Percentiles rank a stretch among this genome's conserved stretches.
These are phyloP conservation scores for Sarocladium brachiariae DNA, from an alignment of 2,329 filamentous ascomycete genomes.

Conservation along the genomic window DNA sequence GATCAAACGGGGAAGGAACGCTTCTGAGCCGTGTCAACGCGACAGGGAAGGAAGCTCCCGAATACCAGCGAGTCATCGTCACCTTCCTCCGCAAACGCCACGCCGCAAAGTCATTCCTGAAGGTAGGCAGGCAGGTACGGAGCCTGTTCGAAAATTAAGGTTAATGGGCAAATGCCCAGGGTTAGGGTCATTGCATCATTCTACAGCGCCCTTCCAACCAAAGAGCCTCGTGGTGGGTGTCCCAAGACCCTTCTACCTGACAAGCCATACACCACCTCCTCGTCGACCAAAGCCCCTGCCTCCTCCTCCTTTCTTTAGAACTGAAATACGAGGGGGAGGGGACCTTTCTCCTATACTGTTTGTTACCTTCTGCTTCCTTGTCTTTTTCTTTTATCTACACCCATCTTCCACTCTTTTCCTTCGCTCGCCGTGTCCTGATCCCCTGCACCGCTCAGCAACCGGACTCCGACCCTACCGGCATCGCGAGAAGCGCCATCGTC, in stretches of 20 bases:
- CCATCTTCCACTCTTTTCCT: neutral
- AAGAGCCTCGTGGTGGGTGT: too few relatives aligned
- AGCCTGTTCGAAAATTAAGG: constrained; percentile 4
- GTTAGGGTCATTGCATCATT: constrained; percentile 8
- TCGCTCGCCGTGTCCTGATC: neutral
- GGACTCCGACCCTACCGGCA: neutral
- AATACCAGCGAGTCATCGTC: too few relatives aligned
- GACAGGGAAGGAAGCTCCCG: too few relatives aligned
- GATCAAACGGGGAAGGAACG: constrained; percentile 13
- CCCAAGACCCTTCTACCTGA: constrained; percentile 6
- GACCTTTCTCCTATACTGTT: neutral
- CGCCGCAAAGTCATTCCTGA: too few relatives aligned
- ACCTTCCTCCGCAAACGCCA: too few relatives aligned
- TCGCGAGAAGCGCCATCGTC: neutral
- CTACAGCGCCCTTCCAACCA: neutral
- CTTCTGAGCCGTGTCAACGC: too few relatives aligned
- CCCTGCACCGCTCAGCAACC: neutral
- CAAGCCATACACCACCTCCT: neutral
- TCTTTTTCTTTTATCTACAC: neutral
- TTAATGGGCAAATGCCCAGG: neutral
- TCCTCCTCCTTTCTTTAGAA: neutral
- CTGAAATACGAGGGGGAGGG: constrained; percentile 1
- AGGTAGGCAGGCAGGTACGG: too few relatives aligned
- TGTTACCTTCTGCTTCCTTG: neutral
- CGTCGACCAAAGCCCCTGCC: too few relatives aligned